Percentiles rank a stretch among this genome's conserved stretches.
phyloP scores from a whole-genome alignment of 371 early-diverging fungal species.

The Mucor racemosus region DNA sequence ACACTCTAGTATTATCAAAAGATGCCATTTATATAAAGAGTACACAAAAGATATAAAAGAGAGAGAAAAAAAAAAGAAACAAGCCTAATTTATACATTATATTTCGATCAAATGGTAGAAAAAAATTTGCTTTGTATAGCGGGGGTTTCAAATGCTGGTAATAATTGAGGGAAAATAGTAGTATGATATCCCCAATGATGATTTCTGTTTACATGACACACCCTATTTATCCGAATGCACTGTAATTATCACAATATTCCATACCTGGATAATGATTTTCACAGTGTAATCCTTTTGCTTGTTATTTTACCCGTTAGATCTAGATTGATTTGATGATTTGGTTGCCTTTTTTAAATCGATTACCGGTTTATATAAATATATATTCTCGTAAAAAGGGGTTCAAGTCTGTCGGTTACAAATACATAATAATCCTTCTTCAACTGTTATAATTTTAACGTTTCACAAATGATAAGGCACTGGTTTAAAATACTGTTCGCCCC shows the following conservation, averaged over 20 bases:
- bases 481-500: too few relatives aligned
- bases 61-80: not conserved
- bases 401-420: too few relatives aligned
- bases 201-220: not conserved
- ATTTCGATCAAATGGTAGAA: not conserved
- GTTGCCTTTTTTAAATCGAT: not conserved
- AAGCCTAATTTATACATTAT: not conserved
- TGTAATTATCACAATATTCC: not conserved
- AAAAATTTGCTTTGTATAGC: not conserved
- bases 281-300: not conserved
- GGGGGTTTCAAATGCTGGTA: slow-evolving; percentile 4
- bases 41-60: not conserved
- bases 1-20: slow-evolving; percentile 11
- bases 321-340: not conserved
- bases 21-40: slow-evolving; percentile 1
- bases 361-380: not conserved
- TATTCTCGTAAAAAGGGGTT: not conserved
- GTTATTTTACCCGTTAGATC: not conserved
- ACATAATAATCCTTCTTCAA: too few relatives aligned
- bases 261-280: not conserved
- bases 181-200: not conserved
- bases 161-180: not conserved
- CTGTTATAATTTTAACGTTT: too few relatives aligned
- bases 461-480: too few relatives aligned
- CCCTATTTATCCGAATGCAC: slow-evolving; percentile 3